Percentiles rank a stretch among this genome's conserved stretches.
phyloP scores from a whole-genome alignment of 768 basidiomycete genomes.

The Cyathus striatus region DNA sequence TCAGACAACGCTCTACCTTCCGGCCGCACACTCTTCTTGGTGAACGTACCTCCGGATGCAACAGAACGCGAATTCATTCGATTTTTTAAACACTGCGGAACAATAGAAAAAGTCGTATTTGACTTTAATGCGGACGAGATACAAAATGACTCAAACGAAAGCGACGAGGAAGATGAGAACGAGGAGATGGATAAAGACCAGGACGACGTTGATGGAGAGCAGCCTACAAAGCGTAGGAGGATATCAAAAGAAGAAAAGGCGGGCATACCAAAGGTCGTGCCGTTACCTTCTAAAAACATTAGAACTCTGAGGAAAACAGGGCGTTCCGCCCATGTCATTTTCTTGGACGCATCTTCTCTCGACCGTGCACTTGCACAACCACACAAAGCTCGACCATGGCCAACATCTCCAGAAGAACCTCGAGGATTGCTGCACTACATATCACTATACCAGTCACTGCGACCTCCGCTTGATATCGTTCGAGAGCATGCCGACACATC shows the following conservation, averaged over 20 bases:
- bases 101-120: conserved; percentile 71
- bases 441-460: conserved; percentile 54
- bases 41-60: conserved; percentile 86
- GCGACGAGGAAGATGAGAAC: conserved; percentile 36
- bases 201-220: conserved; percentile 21
- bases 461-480: conserved; percentile 71
- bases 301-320: conserved; percentile 62
- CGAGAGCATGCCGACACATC: conserved; percentile 77
- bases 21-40: conserved; percentile 79
- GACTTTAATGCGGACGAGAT: conserved; percentile 40
- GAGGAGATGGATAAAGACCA: conserved; percentile 28
- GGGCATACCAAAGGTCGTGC: conserved; percentile 52
- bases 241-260: conserved; percentile 25
- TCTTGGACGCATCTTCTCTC: conserved; percentile 69
- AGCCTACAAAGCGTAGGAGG: conserved; percentile 36
- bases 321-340: conserved; percentile 63
- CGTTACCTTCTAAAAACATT: conserved; percentile 49
- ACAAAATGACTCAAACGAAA: conserved; percentile 34
- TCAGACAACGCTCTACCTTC: conserved; percentile 33
- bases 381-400: conserved; percentile 60
- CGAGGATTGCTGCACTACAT: conserved; percentile 71
- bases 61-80: conserved; percentile 74
- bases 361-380: conserved; percentile 54
- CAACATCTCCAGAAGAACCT: conserved; percentile 49
- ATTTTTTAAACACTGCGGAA: conserved; percentile 76